Conservation (phyloP, 2,329 filamentous ascomycete species). For the Camillea tinctor region DNA sequence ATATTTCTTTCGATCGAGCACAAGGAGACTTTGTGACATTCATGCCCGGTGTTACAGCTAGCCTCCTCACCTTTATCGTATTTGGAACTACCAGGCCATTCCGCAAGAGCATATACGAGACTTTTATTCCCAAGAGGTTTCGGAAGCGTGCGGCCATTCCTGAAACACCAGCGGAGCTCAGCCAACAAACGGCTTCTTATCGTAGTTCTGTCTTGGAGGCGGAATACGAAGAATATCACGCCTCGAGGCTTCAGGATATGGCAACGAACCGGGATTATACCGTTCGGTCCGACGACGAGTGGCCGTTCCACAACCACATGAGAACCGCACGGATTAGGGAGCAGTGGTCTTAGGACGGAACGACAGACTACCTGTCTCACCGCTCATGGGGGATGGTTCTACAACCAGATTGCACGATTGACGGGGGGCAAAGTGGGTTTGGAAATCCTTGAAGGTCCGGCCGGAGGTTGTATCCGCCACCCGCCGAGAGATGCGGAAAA, state of each 20-base stretch:
- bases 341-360: background rate
- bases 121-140: constrained; percentile 1
- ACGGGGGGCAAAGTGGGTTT: too few species aligned
- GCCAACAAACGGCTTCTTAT: background rate
- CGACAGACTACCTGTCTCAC: background rate
- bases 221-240: background rate
- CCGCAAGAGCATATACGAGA: constrained; percentile 1
- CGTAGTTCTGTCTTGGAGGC: background rate
- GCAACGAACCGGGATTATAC: background rate
- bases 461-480: too few species aligned
- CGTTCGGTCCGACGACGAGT: background rate
- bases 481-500: too few species aligned
- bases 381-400: too few species aligned
- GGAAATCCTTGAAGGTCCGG: too few species aligned
- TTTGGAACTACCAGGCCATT: constrained; percentile 6
- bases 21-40: constrained; percentile 28
- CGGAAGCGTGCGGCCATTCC: background rate
- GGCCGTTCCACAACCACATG: background rate
- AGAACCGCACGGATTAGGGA: background rate
- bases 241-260: background rate
- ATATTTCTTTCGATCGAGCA: constrained; percentile 20
- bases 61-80: constrained; percentile 6
- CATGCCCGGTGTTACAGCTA: constrained; percentile 2
- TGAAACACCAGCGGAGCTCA: background rate
- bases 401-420: too few species aligned